phyloP scores from a whole-genome alignment of 2,329 filamentous ascomycete species.

The Leptographium galeiforme region DNA sequence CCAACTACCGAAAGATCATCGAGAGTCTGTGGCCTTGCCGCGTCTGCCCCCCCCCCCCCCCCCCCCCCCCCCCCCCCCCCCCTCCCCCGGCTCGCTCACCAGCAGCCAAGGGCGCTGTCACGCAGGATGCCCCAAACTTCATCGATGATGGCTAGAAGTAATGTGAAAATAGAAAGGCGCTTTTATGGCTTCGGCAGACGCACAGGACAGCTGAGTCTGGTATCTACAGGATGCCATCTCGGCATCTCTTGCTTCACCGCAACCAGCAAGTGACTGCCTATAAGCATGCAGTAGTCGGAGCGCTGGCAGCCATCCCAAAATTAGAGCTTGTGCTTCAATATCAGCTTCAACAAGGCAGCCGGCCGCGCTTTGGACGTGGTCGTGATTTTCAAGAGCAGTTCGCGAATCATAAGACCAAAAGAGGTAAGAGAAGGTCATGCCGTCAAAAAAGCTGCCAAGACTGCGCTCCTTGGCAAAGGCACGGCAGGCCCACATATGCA shows the following conservation, averaged over 20 bases:
- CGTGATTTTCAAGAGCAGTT: constrained; percentile 5
- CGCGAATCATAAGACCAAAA: constrained; percentile 13
- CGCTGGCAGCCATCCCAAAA: no score
- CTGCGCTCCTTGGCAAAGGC: constrained; percentile 7
- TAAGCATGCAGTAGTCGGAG: background rate
- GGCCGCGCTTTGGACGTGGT: constrained; percentile 6
- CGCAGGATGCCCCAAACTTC: constrained; percentile 6
- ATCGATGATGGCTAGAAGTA: constrained; percentile 12
- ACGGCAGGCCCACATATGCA: constrained; percentile 14
- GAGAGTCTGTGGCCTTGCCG: constrained; percentile 6
- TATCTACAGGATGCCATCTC: constrained; percentile 5
- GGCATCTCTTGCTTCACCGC: constrained; percentile 12
- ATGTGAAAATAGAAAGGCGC: constrained; percentile 12
- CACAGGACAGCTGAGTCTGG: no score
- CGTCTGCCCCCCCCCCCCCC: constrained; percentile 2
- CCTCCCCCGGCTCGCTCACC: background rate
- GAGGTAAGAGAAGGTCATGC: constrained; percentile 16
- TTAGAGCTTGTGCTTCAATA: no score
- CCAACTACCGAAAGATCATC: background rate
- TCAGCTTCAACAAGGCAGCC: constrained; percentile 11
- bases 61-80: constrained; percentile 3
- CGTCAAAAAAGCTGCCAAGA: constrained; percentile 14
- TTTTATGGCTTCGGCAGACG: constrained; percentile 6
- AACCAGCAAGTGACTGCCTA: constrained; percentile 5
- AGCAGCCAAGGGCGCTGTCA: constrained; percentile 10